Evolutionary conservation across 2,329 filamentous ascomycete genomes (phyloP).

Genomic region (Calonectria hawksworthii): DNA sequence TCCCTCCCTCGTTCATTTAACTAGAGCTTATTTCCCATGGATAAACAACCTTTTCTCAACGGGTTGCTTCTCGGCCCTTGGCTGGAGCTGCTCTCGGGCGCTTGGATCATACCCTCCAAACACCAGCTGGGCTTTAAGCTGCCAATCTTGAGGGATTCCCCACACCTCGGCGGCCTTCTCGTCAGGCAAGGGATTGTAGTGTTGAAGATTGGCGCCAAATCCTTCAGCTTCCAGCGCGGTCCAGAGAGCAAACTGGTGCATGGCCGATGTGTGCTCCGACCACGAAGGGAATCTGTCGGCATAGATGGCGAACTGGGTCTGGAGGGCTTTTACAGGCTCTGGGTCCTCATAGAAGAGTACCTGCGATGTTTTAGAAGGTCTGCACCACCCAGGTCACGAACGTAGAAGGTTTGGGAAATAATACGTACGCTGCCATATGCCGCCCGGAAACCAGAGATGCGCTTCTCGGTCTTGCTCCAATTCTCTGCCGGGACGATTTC

Average conservation of each 20-base stretch:
- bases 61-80: neutral
- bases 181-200: slow-evolving; percentile 78
- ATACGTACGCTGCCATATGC: slow-evolving; percentile 65
- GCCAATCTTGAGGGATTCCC: slow-evolving; percentile 69
- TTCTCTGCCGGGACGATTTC: slow-evolving; percentile 55
- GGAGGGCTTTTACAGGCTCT: slow-evolving; percentile 47
- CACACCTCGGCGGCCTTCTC: slow-evolving; percentile 66
- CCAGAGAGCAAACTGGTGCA: slow-evolving; percentile 77
- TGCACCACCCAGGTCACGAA: no score
- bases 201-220: slow-evolving; percentile 76
- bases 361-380: neutral
- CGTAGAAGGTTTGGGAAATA: neutral
- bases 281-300: slow-evolving; percentile 73
- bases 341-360: slow-evolving; percentile 76
- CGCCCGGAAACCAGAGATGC: slow-evolving; percentile 58
- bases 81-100: neutral
- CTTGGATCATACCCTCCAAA: slow-evolving; percentile 59
- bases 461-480: slow-evolving; percentile 12
- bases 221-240: slow-evolving; percentile 74
- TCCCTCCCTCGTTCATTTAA: neutral
- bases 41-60: neutral
- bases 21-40: neutral
- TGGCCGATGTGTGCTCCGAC: slow-evolving; percentile 75
- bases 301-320: slow-evolving; percentile 63
- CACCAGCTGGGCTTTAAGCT: slow-evolving; percentile 72